Base-by-base conservation (phyloP, 805 yeast genomes). In the Barnettozyma sp. region DNA sequence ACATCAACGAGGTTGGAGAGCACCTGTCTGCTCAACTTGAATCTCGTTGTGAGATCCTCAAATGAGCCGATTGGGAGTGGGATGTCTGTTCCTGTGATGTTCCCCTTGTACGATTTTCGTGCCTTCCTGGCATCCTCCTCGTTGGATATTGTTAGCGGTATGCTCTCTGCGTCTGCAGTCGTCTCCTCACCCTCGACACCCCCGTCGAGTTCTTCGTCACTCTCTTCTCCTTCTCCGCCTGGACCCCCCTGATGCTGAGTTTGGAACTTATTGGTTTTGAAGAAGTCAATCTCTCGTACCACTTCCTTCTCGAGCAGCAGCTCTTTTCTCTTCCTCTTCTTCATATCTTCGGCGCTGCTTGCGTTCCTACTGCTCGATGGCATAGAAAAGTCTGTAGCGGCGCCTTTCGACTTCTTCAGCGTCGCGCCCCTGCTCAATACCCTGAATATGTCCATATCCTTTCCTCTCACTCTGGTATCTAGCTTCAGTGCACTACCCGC, bases 61-160 rank as follows among this genome's bases (percentile, higher is more conserved):
- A 92, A 92, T 2, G 94, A 79, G 2, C 87, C 92, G 39, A 90
- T 79, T 2, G 97, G 97, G 22, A 84, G 62, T n/a, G 97, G 96
- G 11, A 82, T 59, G 58, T 90, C 97, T 28, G 71, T 71, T 26
- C 97, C 97, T 0, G 82, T 66, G 21, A 88, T 78, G 41, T 86
- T 87, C 30, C 79, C 74, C 39, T 68, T 70, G 47, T 78, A 68
- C 2, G 70, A 54, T 47, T 74, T 73, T 45, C 97, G 72, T 37
- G 80, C 64, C 14, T 55, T 59, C 2, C 49, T 51, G 0, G 94
- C 94, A 29, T 85, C 83, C 33, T 71, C 71, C 12, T 61, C 67
- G 16, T 62, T 69, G 1, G 67, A 48, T 28, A 83, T 73, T 34
- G 61, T 66, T 19, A 65, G 64, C 2, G 70, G 67, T 1, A 56